Evolutionary conservation across 306 rosid genomes (phyloP).

Genomic region (Cucurbita argyrosperma): DNA sequence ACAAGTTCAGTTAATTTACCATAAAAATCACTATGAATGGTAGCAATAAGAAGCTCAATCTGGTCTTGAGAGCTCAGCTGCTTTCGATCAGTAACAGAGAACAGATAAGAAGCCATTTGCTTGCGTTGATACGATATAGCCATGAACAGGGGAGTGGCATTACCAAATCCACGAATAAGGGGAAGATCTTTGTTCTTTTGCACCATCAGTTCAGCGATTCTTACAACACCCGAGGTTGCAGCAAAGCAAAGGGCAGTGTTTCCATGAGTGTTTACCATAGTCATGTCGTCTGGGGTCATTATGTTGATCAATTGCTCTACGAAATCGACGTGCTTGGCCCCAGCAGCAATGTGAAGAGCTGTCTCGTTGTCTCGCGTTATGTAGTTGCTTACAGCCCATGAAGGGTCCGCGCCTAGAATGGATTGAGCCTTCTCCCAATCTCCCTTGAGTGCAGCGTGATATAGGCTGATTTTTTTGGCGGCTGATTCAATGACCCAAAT

Average conservation of each 20-base stretch:
- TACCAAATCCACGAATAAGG: background rate
- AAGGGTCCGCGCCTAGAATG: background rate
- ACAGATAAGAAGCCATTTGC: background rate
- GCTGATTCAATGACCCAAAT: background rate
- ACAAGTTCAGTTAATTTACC: background rate
- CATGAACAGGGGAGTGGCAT: background rate
- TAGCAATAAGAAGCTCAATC: background rate
- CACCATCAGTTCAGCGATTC: conserved; percentile 1
- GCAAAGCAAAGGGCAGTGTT: conserved; percentile 14
- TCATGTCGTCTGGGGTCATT: background rate
- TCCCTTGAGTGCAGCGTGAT: background rate
- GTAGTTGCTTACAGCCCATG: background rate
- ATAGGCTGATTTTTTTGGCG: background rate
- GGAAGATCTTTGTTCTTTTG: background rate
- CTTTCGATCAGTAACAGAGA: background rate
- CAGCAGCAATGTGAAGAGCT: background rate
- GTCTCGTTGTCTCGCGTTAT: background rate
- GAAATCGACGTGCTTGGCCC: background rate
- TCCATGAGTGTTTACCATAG: background rate
- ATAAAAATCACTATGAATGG: background rate
- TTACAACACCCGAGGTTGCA: background rate
- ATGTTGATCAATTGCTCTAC: background rate
- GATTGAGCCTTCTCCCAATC: background rate
- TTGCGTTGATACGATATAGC: background rate
- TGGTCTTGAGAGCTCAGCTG: background rate